Evolutionary conservation across 768 basidiomycete species (phyloP), one percentile per base, ranked within the genome.

Genomic region (Exidia glandulosa): DNA sequence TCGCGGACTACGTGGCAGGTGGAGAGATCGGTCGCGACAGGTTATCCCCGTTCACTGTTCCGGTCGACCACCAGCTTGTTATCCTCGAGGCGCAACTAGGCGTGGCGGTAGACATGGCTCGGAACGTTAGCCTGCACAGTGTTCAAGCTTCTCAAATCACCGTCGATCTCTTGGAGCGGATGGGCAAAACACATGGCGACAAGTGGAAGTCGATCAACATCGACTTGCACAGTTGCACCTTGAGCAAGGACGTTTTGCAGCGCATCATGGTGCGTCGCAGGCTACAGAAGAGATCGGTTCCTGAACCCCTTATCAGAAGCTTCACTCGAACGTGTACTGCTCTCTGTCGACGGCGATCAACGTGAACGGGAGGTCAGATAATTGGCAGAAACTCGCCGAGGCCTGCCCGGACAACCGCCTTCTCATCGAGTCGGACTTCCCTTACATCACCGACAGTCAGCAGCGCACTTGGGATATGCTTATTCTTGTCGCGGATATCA

Each of bases 311-410:
- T 55, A 33, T 72, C n/a, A 93, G 87, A 85, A 77, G 72, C 77
- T 72, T 52, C 83, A 94, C 63, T 66, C 73, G 3, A 97, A 97
- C 71, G 77, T 86, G 57, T 99, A 85, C 73, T 77, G 95, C 59
- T 97, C 94, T 0, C 76, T 95, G 12, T 96, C 94, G 1, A 90
- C 87, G 0, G 83, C 81, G 60, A 90, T 95, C 66, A 95, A 95
- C 62, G 50, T 54, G 10, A 13, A 12, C 50, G 75, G 81, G 25
- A 84, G 87, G 41, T 87, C 88, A 6, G 72, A 77, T 4, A 81
- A 81, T 41, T 81, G 88, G 61, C 74, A 76, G 37, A 73, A 77
- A 2, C 78, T 97, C 23, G 86, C 95, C 56, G 72, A 78, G 47
- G 75, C 77, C 0, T 88, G 86, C 63, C 74, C 82, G 56, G 73